Evolutionary conservation across 306 rosid species (phyloP), one percentile per base, ranked within the genome.

Genomic region (Canavalia ensiformis): DNA sequence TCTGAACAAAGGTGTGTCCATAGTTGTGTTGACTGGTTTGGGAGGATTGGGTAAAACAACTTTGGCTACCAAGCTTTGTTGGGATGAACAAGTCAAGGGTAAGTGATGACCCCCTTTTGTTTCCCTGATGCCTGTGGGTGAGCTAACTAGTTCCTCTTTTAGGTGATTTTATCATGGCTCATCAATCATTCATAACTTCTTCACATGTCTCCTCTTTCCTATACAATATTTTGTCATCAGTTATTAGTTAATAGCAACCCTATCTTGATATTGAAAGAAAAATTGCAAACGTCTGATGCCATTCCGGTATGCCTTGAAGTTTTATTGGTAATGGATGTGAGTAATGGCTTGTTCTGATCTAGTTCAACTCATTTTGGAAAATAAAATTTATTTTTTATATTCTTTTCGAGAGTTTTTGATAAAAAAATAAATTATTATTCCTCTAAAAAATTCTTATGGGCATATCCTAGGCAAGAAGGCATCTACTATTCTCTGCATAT

Each of bases 31-130:
- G 83, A 88, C 88, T 50, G 94, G 87, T 50, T 47, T 85, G 5
- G 89, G 87, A 0, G 92, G 94, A 49, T 83, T 76, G 0, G 92
- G 92, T 70, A 90, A 90, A 76, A 83, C 89, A 41, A 87, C 94
- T 4, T 57, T 90, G 77, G 94, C 85, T 2, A 57, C 34, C 4
- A 72, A 57, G 83, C 84, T 90, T 9, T 90, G 89, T 63, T 72
- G 56, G 33, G 88, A 88, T 64, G 35, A 78, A n/a, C 55, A 90
- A 39, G 81, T 85, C 30, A 69, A 50, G 79, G 92, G 92, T 88
- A 84, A 5, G 63, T 13, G 11, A 0, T 55, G 28, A 25, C 8
- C 44, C 72, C 51, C 8, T 33, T 33, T 33, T 33, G 5, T 5
- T 6, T 44, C 47, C 2, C 47, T 4, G 6, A 6, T 3, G 1